Base-by-base conservation (phyloP, 2,329 filamentous ascomycete species). In the Chaetomium sp. region DNA sequence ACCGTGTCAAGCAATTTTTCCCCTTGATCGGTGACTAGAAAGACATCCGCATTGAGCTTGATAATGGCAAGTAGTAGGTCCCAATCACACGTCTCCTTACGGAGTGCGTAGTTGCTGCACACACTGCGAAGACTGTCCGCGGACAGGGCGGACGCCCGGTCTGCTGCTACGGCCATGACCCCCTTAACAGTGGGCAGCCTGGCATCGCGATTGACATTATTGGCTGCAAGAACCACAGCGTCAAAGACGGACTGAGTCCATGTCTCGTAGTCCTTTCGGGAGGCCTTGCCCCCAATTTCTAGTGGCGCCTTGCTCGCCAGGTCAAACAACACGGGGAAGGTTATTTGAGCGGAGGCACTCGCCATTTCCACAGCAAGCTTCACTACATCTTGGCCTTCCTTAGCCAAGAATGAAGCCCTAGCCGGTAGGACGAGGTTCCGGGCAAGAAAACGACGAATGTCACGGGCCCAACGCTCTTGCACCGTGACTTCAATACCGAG, bases 401-500 rank as follows among this genome's bases (percentile, higher is more conserved):
- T 70, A 54, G 71, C 74, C 12, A 78, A 59, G 55, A 78, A 83
- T 1, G 69, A 67, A 1, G 75, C 71, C 55, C 77, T 74, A 0
- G 77, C 75, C 0, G 80, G 79, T 1, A 79, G 71, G 46, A 82
- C 73, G 54, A 84, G 68, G 61, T 75, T 79, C 36, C 72, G 72
- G 45, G 74, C 74, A 61, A 82, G 69, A 49, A 83, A 79, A 2
- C 66, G 70, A 49, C 75, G 72, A 1, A 83, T 66, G 44, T 77
- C 75, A 3, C 65, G 64, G 1, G 68, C 66, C 81, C 80, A 84
- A 4, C 65, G 66, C 3, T 65, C 63, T 51, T 63, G 65, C 14
- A 67, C 65, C n/a, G 58, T 55, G 6, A 60, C 50, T 7, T 66
- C 63, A n/a, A 65, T 54, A 2, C 54, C 54, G 33, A 62, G 59